Base-by-base conservation (phyloP, 1,284 basidiomycete genomes). In the Apiotrichum akiyoshidainum region DNA sequence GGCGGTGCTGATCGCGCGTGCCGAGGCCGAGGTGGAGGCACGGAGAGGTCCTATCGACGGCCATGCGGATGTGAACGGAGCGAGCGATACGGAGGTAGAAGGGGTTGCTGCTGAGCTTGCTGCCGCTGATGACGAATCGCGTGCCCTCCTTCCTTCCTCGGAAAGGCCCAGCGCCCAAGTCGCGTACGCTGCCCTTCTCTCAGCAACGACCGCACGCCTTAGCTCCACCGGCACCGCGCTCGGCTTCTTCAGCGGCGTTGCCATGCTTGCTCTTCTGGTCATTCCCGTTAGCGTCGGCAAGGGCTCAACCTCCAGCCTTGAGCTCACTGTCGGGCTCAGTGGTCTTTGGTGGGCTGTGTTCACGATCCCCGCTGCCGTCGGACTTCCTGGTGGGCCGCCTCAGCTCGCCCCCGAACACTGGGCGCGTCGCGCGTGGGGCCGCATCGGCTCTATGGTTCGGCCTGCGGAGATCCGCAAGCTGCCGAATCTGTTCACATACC, bases 271-370 rank as follows among this genome's bases (percentile, higher is more conserved):
- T 0, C 87, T 90, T 1, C 82, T 89, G 0, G 79, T 92, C 40
- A 77, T 93, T 0, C 88, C 90, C 0, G 87, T 94, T 17, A 84
- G 82, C 0, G 68, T 78, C 8, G 73, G 87, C 16, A 77, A 83
- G 7, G 88, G 89, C 0, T 87, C 87, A 9, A 92, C 89, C 0
- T 85, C 85, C 60, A 81, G 87, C 0, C 78, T 95, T 5, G 81
- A 88, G 10, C 81, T 92, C 1, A 89, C 88, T 0, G 88, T 94
- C 37, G 88, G 88, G 0, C 71, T 88, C 7, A 89, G 86, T 65
- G 92, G 89, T 0, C 75, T 87, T 0, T 91, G 90, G 88, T 94
- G 91, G 92, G 87, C 85, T 0, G 49, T 86, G 0, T 90, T 90
- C 66, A 86, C 87, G 1, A 73, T 92, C 7, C 89, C 89, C 2